These are phyloP conservation scores for Rehmannia glutinosa DNA, from an alignment of 257 asterid species.

Conservation along the genomic window DNA sequence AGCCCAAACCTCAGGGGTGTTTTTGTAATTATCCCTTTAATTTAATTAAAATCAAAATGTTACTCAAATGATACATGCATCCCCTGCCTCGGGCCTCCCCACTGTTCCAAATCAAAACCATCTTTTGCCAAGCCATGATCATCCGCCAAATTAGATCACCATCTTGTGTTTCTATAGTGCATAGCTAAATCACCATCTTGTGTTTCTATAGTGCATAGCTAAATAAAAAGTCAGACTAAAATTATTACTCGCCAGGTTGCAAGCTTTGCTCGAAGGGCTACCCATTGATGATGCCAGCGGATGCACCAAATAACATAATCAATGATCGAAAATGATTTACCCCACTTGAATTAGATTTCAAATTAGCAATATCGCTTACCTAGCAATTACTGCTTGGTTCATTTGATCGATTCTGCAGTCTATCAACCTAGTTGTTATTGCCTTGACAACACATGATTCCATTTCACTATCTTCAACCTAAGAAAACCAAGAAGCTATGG, in stretches of 20 bases:
- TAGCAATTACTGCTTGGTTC: slow-evolving; percentile 67
- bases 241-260: slow-evolving; percentile 73
- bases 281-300: slow-evolving; percentile 64
- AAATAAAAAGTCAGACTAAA: too few relatives aligned
- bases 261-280: slow-evolving; percentile 63
- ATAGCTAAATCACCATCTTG: too few relatives aligned
- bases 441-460: slow-evolving; percentile 87
- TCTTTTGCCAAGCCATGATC: too few relatives aligned
- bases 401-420: slow-evolving; percentile 91
- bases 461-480: slow-evolving; percentile 78
- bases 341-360: neutral
- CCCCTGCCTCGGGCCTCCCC: too few relatives aligned
- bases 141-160: too few relatives aligned
- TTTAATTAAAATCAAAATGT: too few relatives aligned
- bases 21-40: too few relatives aligned
- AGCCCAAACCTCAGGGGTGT: too few relatives aligned
- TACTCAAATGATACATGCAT: too few relatives aligned
- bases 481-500: neutral
- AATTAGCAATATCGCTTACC: slow-evolving; percentile 32
- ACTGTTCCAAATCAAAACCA: too few relatives aligned
- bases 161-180: too few relatives aligned
- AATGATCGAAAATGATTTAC: neutral
- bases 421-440: slow-evolving; percentile 68
- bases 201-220: too few relatives aligned
- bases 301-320: slow-evolving; percentile 33